phyloP scores from a whole-genome alignment of 139 green algal genomes.

The Micromonas commoda region DNA sequence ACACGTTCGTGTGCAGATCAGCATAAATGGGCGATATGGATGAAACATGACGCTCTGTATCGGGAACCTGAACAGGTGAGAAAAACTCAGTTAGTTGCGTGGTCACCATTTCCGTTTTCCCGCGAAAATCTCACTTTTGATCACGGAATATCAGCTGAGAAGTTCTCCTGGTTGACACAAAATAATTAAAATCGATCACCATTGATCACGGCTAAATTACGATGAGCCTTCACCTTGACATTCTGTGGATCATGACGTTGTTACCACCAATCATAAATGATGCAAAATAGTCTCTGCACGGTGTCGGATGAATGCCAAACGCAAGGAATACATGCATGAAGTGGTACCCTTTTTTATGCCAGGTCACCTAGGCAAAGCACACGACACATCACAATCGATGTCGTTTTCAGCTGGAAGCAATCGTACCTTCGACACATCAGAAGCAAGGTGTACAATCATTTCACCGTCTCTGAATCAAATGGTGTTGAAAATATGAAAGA shows the following conservation, averaged over 20 bases:
- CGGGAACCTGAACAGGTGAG: neutral
- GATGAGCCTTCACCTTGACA: neutral
- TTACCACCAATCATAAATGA: neutral
- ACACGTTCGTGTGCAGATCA: neutral
- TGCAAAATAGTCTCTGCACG: neutral
- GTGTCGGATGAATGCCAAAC: neutral
- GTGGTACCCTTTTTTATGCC: neutral
- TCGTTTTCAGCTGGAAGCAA: neutral
- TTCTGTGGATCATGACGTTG: neutral
- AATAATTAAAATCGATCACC: neutral
- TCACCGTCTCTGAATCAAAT: no score
- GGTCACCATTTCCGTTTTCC: slow-evolving; percentile 14
- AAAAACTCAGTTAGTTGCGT: neutral
- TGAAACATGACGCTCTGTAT: neutral
- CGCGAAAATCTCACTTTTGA: slow-evolving; percentile 33
- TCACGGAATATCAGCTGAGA: neutral
- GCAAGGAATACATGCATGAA: neutral
- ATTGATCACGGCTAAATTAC: neutral
- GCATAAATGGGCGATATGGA: neutral
- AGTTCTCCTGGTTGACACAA: neutral
- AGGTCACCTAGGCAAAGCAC: neutral
- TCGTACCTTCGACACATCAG: no score
- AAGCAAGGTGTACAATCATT: no score
- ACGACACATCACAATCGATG: no score
- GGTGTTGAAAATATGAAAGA: no score